Percentiles rank a stretch among this genome's conserved stretches.
These are phyloP conservation scores for Podospora comata DNA, from an alignment of 495 filamentous ascomycete genomes.

Conservation along the genomic window DNA sequence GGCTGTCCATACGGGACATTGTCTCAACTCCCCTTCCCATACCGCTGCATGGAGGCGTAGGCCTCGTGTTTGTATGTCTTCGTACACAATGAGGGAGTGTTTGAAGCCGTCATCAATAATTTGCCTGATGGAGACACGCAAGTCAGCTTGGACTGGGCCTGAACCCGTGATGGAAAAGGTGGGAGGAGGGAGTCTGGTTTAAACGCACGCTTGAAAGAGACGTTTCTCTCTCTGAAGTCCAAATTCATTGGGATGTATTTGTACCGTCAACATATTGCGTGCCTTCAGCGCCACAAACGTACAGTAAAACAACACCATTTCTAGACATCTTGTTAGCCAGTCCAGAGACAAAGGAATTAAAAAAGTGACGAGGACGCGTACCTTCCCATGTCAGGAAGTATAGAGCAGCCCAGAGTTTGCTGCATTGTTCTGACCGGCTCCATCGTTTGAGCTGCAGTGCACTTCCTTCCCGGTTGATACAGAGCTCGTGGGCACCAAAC, in stretches of 20 bases:
- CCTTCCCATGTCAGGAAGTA: slow-evolving; percentile 58
- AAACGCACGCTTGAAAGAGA: slow-evolving; percentile 64
- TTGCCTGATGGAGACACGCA: slow-evolving; percentile 43
- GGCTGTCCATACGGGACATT: slow-evolving; percentile 70
- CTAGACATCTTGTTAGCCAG: slow-evolving; percentile 30
- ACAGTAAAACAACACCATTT: slow-evolving; percentile 77
- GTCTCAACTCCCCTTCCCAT: slow-evolving; percentile 47
- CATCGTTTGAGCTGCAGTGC: slow-evolving; percentile 49
- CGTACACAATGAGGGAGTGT: slow-evolving; percentile 69
- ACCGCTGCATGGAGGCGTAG: slow-evolving; percentile 54
- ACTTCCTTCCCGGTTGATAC: slow-evolving; percentile 45
- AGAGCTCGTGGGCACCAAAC: slow-evolving; percentile 49
- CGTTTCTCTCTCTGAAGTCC: slow-evolving; percentile 60
- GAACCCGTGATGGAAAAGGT: background rate
- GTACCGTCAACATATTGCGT: slow-evolving; percentile 56
- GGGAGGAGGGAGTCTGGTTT: background rate
- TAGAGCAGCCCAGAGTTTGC: slow-evolving; percentile 50
- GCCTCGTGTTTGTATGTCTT: slow-evolving; percentile 61
- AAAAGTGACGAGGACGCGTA: slow-evolving; percentile 18
- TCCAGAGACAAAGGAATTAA: background rate
- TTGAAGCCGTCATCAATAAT: slow-evolving; percentile 68
- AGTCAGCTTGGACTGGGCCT: background rate
- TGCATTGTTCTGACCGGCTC: slow-evolving; percentile 41
- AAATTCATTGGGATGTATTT: slow-evolving; percentile 55
- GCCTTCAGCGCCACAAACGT: slow-evolving; percentile 72